A percentile compares a stretch with the other conserved stretches of the same genome.
These are phyloP conservation scores for Diplotaxis tenuifolia DNA, from an alignment of 345 rosid species.

Conservation along the genomic window DNA sequence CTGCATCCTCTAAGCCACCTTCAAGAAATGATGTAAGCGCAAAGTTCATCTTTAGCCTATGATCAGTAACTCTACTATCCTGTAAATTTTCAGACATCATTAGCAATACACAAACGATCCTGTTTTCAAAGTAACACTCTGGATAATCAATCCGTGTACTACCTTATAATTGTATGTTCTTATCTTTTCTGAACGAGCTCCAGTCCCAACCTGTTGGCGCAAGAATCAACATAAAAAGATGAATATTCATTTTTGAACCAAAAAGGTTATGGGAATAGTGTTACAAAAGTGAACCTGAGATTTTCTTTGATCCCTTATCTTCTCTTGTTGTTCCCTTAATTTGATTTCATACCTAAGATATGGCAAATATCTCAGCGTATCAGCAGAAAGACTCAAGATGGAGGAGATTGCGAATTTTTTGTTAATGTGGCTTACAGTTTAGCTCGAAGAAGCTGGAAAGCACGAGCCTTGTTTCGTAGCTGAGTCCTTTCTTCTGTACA, in stretches of 20 bases:
- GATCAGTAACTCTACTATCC: slow-evolving; percentile 97
- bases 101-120: slow-evolving; percentile 3
- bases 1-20: slow-evolving; percentile 71
- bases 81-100: slow-evolving; percentile 24
- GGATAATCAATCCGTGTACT: slow-evolving; percentile 8
- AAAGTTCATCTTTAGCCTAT: slow-evolving; percentile 84
- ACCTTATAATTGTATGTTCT: slow-evolving; percentile 94
- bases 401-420: slow-evolving; percentile 6
- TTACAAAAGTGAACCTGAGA: slow-evolving; percentile 50
- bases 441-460: slow-evolving; percentile 90
- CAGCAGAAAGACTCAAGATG: slow-evolving; percentile 2
- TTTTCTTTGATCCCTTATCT: slow-evolving; percentile 65
- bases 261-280: neutral
- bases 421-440: slow-evolving; percentile 58
- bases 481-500: slow-evolving; percentile 98
- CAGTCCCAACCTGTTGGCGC: slow-evolving; percentile 75
- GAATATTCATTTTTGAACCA: neutral
- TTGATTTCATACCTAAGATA: slow-evolving; percentile 86
- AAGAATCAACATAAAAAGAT: slow-evolving; percentile 1
- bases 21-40: slow-evolving; percentile 79
- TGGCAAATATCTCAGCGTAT: slow-evolving; percentile 17
- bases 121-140: neutral
- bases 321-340: slow-evolving; percentile 87
- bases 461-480: slow-evolving; percentile 68
- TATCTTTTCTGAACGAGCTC: slow-evolving; percentile 94